Evolutionary conservation across 768 basidiomycete genomes (phyloP), one percentile per base, ranked within the genome.

Genomic region (Mycena crocata): DNA sequence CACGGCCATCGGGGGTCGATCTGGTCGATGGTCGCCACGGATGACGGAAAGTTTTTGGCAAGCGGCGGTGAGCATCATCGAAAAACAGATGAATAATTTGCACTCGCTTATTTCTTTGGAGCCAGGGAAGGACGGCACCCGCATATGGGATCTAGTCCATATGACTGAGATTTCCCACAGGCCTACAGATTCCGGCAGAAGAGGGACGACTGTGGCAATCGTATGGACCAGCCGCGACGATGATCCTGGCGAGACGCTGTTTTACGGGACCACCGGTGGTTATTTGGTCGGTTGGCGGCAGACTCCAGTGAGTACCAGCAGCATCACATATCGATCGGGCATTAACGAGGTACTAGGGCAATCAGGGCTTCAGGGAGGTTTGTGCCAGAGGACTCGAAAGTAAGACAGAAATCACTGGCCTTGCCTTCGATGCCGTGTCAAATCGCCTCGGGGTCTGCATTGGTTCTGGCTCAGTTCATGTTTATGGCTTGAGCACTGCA

Each of bases 91-190:
- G 26, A 3, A 61, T 9, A 56, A 42, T 3, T 10, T 24, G 19
- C 32, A 8, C 24, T 40, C 26, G 17, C 17, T 37, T 42, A 39
- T 30, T 13, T 2, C 30, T 5, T 4, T 52, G 24, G 14, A 30
- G 19, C 17, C 28, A 62, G 61, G 61, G 15, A 44, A 39, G n/a
- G 62, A 64, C 54, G 45, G 62, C 19, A 57, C 55, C 8, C 26
- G 34, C 10, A 35, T 57, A 19, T 64, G 62, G 62, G 32, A 57
- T 44, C 24, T 64, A 15, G 5, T 2, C 19, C 2, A 13, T 2
- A 40, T 19, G 34, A 7, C 19, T 14, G 13, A 34, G 35, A 40
- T 64, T 32, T 9, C 31, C 0, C 9, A 35, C 14, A 34, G 44
- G 12, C 55, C 62, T 24, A 35, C 54, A 24, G 4, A 5, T 21